Evolutionary conservation across 2,329 filamentous ascomycete genomes (phyloP).

Genomic region (Helotiales sp.): DNA sequence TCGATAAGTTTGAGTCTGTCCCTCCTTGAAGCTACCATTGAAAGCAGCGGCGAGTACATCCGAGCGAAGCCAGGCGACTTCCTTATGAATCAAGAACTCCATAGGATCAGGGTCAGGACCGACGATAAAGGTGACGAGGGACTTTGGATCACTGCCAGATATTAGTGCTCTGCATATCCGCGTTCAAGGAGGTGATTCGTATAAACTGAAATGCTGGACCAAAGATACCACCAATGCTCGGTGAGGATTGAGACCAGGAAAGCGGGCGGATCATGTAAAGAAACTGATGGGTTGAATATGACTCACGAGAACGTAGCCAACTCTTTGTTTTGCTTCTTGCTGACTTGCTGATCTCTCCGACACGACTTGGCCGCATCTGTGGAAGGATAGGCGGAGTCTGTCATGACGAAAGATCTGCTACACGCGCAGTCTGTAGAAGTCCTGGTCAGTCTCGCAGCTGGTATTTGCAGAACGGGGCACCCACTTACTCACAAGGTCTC

Average conservation of each 20-base stretch:
- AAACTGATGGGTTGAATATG: background rate
- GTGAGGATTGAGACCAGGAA: too few relatives aligned
- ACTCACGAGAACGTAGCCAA: background rate
- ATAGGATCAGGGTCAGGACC: background rate
- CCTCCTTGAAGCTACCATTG: slow-evolving; percentile 10
- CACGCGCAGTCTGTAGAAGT: too few relatives aligned
- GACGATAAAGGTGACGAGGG: slow-evolving; percentile 12
- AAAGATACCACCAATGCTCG: too few relatives aligned
- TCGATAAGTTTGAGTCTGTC: slow-evolving; percentile 16
- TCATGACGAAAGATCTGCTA: too few relatives aligned
- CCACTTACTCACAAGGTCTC: too few relatives aligned
- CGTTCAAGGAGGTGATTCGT: too few relatives aligned
- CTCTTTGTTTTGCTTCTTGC: slow-evolving; percentile 1
- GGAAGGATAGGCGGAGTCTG: background rate
- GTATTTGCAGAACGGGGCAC: too few relatives aligned
- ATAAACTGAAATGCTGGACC: too few relatives aligned
- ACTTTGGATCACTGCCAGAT: background rate
- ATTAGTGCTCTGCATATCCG: too few relatives aligned
- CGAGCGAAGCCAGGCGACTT: slow-evolving; percentile 19
- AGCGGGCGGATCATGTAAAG: too few relatives aligned
- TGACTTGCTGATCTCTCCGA: too few relatives aligned
- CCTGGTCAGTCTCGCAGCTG: too few relatives aligned
- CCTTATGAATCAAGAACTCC: slow-evolving; percentile 24
- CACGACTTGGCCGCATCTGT: background rate
- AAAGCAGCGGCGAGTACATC: slow-evolving; percentile 19